A percentile compares a stretch with the other conserved stretches of the same genome.
Evolutionary conservation across 108 stramenopile genomes (phyloP).

Genomic region (Pseudonitzschia pungens): DNA sequence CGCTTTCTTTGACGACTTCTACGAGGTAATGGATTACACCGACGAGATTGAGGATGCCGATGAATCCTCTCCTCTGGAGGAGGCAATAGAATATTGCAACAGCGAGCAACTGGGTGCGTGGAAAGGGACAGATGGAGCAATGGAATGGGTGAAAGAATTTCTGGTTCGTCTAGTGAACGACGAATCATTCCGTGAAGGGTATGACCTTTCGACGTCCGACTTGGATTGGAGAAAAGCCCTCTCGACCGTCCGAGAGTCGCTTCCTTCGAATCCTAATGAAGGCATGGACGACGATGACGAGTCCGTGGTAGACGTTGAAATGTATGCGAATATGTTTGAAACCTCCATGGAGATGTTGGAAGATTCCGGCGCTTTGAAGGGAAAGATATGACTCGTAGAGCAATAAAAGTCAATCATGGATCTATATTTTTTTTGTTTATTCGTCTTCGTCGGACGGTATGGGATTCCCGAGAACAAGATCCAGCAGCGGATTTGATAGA

Average conservation of each 20-base stretch:
- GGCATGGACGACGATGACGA: constrained; percentile 46
- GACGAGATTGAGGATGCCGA: constrained; percentile 78
- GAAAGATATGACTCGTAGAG: background rate
- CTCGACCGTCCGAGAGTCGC: constrained; percentile 30
- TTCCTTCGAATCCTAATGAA: constrained; percentile 29
- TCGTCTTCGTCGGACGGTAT: constrained; percentile 18
- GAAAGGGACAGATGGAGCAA: constrained; percentile 72
- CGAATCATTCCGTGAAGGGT: constrained; percentile 21
- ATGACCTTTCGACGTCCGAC: constrained; percentile 31
- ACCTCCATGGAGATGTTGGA: constrained; percentile 90
- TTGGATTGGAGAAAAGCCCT: constrained; percentile 64
- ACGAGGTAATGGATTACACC: constrained; percentile 73
- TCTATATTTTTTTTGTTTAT: background rate
- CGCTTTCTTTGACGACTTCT: constrained; percentile 70
- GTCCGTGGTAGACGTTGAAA: constrained; percentile 68
- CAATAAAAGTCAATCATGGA: background rate
- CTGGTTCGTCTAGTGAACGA: constrained; percentile 39
- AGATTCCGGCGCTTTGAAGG: constrained; percentile 32
- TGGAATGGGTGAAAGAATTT: constrained; percentile 59
- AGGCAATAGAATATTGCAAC: constrained; percentile 85
- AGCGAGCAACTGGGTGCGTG: constrained; percentile 62
- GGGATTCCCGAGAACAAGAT: constrained; percentile 48
- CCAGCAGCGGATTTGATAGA: constrained; percentile 38
- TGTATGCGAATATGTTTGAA: constrained; percentile 89
- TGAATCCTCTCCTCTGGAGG: constrained; percentile 60